Evolutionary conservation across 345 rosid species (phyloP).

Genomic region (Fremontodendron californicum): DNA sequence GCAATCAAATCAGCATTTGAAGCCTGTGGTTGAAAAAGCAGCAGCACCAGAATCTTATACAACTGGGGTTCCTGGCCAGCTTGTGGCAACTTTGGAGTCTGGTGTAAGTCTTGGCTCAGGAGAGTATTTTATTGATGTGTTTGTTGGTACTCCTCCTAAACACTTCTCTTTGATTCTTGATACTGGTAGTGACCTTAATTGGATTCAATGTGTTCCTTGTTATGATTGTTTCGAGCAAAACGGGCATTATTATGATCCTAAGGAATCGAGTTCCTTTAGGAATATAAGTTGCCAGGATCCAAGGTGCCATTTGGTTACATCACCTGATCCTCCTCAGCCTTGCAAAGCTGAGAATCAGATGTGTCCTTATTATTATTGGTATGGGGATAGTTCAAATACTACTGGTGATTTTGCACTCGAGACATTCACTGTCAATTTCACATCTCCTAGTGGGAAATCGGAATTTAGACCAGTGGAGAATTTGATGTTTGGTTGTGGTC

Average conservation of each 20-base stretch:
- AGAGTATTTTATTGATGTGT: conserved; percentile 92
- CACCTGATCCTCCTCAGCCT: conserved; percentile 68
- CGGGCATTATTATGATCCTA: conserved; percentile 70
- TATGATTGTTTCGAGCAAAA: conserved; percentile 83
- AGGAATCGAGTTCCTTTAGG: conserved; percentile 53
- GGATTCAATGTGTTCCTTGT: conserved; percentile 92
- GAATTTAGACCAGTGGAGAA: conserved; percentile 53
- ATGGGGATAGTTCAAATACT: conserved; percentile 84
- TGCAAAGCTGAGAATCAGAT: conserved; percentile 54
- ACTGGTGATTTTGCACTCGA: conserved; percentile 82
- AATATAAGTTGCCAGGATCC: conserved; percentile 64
- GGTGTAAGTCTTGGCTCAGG: conserved; percentile 85
- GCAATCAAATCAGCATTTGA: conserved; percentile 7
- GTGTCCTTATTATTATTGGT: conserved; percentile 88
- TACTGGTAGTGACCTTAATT: conserved; percentile 93
- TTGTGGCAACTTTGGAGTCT: conserved; percentile 78
- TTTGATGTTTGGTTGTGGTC: conserved; percentile 91
- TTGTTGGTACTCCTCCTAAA: conserved; percentile 84
- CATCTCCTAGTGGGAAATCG: conserved; percentile 39
- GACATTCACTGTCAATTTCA: conserved; percentile 75
- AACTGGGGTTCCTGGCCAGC: conserved; percentile 41
- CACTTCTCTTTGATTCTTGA: conserved; percentile 91
- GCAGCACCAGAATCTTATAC: conserved; percentile 31
- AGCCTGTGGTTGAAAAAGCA: conserved; percentile 22
- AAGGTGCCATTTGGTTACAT: conserved; percentile 62